Evolutionary conservation across 1,284 basidiomycete genomes (phyloP).

Genomic region (Trametes sp.): DNA sequence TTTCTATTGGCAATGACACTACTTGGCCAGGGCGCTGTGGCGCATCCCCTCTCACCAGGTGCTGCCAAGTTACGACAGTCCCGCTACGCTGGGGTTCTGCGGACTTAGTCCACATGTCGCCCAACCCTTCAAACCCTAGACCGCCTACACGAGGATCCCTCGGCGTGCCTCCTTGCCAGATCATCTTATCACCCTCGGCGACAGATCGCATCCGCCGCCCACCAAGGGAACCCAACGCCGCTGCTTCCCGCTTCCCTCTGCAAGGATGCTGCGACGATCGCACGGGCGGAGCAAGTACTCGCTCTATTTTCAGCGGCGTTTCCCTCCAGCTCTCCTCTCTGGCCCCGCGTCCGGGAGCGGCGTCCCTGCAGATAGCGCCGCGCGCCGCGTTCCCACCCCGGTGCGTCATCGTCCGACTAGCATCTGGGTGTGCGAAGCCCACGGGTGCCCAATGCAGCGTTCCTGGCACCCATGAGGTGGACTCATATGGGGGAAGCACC

Average conservation of each 20-base stretch:
- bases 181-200: not conserved
- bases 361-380: not conserved
- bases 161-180: not conserved
- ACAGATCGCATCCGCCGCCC: not conserved
- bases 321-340: too few species aligned
- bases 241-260: not conserved
- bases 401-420: not conserved
- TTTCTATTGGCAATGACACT: conserved; percentile 1
- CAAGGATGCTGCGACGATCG: conserved; percentile 8
- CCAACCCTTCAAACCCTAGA: not conserved
- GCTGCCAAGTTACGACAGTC: conserved; percentile 11
- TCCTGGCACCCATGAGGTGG: conserved; percentile 1
- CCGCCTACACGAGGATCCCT: not conserved
- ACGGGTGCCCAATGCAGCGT: not conserved
- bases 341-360: not conserved
- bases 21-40: conserved; percentile 4
- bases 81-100: not conserved
- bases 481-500: conserved; percentile 7
- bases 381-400: not conserved
- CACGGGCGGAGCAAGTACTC: conserved; percentile 1
- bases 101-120: conserved; percentile 1
- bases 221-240: not conserved
- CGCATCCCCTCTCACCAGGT: conserved; percentile 1
- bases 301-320: conserved; percentile 4
- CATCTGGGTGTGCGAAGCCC: not conserved